Evolutionary conservation across 164 flowering plant species (phyloP).

Genomic region (Platanus orientalis): DNA sequence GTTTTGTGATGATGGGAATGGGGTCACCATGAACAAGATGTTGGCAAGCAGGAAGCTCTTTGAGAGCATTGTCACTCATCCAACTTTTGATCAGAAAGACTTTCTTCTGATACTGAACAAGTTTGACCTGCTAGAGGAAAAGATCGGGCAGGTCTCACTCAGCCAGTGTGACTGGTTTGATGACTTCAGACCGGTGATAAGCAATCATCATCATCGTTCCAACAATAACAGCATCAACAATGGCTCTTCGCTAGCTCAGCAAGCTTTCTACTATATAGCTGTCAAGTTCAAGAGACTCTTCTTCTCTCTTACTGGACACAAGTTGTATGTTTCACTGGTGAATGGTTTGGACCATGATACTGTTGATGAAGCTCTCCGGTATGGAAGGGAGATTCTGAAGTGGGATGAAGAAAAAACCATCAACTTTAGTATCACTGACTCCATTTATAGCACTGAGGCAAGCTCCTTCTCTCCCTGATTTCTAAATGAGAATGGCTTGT

Average conservation of each 20-base stretch:
- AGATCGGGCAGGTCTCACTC: slow-evolving; percentile 59
- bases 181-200: slow-evolving; percentile 74
- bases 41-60: slow-evolving; percentile 56
- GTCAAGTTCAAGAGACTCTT: slow-evolving; percentile 86
- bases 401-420: slow-evolving; percentile 83
- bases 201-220: slow-evolving; percentile 38
- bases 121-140: slow-evolving; percentile 70
- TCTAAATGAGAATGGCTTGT: not conserved
- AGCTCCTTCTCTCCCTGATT: slow-evolving; percentile 52
- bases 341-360: slow-evolving; percentile 63
- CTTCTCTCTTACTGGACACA: slow-evolving; percentile 62
- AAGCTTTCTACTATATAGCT: slow-evolving; percentile 74
- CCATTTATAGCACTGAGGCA: slow-evolving; percentile 67
- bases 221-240: slow-evolving; percentile 34
- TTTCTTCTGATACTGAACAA: slow-evolving; percentile 84
- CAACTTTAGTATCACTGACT: slow-evolving; percentile 56
- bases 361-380: slow-evolving; percentile 70
- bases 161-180: slow-evolving; percentile 76
- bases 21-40: slow-evolving; percentile 68
- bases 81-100: slow-evolving; percentile 70
- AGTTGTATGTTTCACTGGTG: slow-evolving; percentile 61
- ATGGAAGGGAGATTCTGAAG: slow-evolving; percentile 76
- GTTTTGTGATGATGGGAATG: slow-evolving; percentile 42
- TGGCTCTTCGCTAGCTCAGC: slow-evolving; percentile 55
- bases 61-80: slow-evolving; percentile 79